Evolutionary conservation across 2,329 filamentous ascomycete genomes (phyloP), one percentile per base, ranked within the genome.

Genomic region (Periconia sp.): DNA sequence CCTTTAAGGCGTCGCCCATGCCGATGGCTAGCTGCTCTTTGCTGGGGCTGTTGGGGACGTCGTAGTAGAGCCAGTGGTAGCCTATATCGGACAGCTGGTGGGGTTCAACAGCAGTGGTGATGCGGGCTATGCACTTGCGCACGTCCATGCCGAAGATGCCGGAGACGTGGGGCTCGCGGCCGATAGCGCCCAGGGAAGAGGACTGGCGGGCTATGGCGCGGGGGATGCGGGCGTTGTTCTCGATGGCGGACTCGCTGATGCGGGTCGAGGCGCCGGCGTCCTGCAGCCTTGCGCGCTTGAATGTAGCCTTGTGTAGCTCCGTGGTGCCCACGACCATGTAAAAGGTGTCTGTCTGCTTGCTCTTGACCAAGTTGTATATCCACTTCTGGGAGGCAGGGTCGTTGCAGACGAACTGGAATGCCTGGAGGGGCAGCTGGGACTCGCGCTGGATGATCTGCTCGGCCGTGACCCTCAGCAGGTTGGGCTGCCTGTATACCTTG

Each of bases 401-500:
- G 51, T 63, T 61, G 59, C 64, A 68, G 1, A 72, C 71, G 15
- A 68, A 66, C 45, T 69, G 47, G 54, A 74, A 71, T 8, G 67
- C 69, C 40, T 56, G 55, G 11, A 48, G 47, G 1, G 70, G 58
- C 37, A 56, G 47, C 54, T 71, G 66, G 50, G 61, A 68, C 2
- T 63, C 68, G 17, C 71, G 68, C 50, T 74, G 71, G 23, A 74
- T 67, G 70, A 74, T 74, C 56, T 74, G 70, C 59, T 74, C 70
- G 2, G 70, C 70, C 41, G 54, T 61, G 43, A 74, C 71, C 2
- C 64, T 72, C 20, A 74, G 60, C 45, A 74, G 60, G 31, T 74
- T 70, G 10, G 71, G 69, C 60, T 74, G 69, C 27, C 71, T 59
- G 63, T 68, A 74, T 56, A 74, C 64, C 35, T 65, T 60, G 9